phyloP scores from a whole-genome alignment of 2,329 filamentous ascomycete genomes.

The Pseudopyrenochaeta lycopersici region DNA sequence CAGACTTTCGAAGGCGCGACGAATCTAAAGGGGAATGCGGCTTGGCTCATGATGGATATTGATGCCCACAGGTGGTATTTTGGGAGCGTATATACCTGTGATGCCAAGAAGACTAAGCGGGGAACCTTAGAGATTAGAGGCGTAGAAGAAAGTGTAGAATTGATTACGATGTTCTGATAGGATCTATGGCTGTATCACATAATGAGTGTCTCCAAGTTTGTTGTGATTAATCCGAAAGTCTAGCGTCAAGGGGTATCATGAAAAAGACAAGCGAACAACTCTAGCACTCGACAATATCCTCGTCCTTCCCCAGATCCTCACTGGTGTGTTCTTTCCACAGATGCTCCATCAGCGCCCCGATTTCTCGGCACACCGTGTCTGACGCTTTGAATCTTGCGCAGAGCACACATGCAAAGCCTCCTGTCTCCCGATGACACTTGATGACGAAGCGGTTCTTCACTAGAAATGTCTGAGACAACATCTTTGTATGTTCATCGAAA shows the following conservation, averaged over 20 bases:
- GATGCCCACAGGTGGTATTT: constrained; percentile 51
- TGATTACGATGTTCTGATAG: constrained; percentile 23
- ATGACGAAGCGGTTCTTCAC: constrained; percentile 41
- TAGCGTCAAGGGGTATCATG: not conserved
- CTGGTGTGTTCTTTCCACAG: constrained; percentile 43
- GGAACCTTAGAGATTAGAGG: constrained; percentile 13
- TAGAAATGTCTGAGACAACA: constrained; percentile 27
- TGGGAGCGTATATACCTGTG: constrained; percentile 29
- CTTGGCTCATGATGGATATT: constrained; percentile 39
- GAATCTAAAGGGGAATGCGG: constrained; percentile 41
- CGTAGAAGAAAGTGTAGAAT: constrained; percentile 13
- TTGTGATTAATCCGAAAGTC: not conserved
- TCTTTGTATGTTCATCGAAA: constrained; percentile 8
- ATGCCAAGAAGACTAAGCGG: constrained; percentile 17
- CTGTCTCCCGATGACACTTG: constrained; percentile 41
- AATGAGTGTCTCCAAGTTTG: not conserved
- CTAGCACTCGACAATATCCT: constrained; percentile 32
- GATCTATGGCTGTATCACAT: not conserved
- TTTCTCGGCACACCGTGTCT: constrained; percentile 39
- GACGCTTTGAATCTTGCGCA: constrained; percentile 32
- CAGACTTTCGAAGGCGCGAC: constrained; percentile 28
- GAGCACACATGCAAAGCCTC: constrained; percentile 42
- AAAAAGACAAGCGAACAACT: not conserved
- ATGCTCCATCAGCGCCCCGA: constrained; percentile 42
- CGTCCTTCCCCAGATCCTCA: constrained; percentile 37